Evolutionary conservation across 306 rosid species (phyloP).

Genomic region (Sicyos edulis): DNA sequence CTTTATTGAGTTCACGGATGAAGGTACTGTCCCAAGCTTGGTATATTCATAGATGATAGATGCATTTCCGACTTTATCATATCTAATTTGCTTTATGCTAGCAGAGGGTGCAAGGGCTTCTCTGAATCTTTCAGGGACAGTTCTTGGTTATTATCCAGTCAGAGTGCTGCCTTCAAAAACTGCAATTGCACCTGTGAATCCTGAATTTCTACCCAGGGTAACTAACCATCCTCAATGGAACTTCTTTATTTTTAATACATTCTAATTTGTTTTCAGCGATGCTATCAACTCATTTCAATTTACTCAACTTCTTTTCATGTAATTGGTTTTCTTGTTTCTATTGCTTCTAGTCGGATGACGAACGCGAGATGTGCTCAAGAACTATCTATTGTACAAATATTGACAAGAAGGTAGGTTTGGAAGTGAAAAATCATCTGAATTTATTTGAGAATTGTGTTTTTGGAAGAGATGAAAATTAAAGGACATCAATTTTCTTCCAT

Average conservation of each 20-base stretch:
- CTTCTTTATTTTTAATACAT: neutral
- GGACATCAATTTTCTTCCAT: conserved; percentile 14
- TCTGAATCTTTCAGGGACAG: conserved; percentile 80
- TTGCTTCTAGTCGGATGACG: conserved; percentile 68
- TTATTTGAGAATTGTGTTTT: neutral
- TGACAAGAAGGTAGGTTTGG: conserved; percentile 79
- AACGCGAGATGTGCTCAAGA: conserved; percentile 98
- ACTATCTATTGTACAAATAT: conserved; percentile 95
- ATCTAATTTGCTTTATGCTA: conserved; percentile 27
- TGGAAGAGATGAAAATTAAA: neutral
- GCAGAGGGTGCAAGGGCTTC: conserved; percentile 96
- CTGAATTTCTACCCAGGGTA: conserved; percentile 93
- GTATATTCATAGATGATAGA: conserved; percentile 7
- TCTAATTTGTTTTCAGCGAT: neutral
- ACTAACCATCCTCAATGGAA: neutral
- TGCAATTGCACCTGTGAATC: conserved; percentile 97
- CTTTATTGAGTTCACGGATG: conserved; percentile 91
- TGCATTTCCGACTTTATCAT: conserved; percentile 14
- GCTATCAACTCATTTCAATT: conserved; percentile 4
- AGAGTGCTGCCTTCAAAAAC: conserved; percentile 98
- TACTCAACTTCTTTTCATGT: conserved; percentile 12
- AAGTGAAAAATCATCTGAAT: conserved; percentile 20
- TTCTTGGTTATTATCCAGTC: conserved; percentile 87
- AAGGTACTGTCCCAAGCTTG: conserved; percentile 42
- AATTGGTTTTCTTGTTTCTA: conserved; percentile 24